Evolutionary conservation across 2,329 filamentous ascomycete species (phyloP), one percentile per base, ranked within the genome.

Genomic region (Paraphaeosphaeria sporulosa): DNA sequence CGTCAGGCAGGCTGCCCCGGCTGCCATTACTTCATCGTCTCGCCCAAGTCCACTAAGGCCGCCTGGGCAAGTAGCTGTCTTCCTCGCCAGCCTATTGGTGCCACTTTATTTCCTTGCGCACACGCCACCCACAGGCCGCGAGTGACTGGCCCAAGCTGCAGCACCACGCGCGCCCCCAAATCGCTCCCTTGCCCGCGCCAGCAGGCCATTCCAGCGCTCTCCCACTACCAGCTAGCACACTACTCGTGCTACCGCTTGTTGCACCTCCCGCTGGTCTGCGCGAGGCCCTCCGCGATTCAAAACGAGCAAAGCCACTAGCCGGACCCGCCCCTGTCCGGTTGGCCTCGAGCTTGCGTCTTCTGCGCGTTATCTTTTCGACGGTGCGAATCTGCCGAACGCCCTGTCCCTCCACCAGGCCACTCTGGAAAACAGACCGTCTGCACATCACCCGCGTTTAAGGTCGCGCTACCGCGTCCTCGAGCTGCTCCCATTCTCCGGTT

Each of bases 381-480:
- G 75, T 72, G 73, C 70, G 70, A 72, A 76, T 74, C 72, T 78
- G 74, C 77, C 77, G 76, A 76, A 75, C 72, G 65, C 64, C 72
- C 69, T 72, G 72, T 77, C 71, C 69, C 68, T 72, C 73, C 70
- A 73, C 65, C 70, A 72, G 68, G 69, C 68, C 71, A 67, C 67
- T 52, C 65, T 76, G 71, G 73, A 73, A 75, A 75, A 52, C 70
- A 75, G 58, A 74, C 76, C 76, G 75, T 76, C 72, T 82, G 80
- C 78, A 81, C 78, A 82, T 82, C 80, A 82, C 78, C 79, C 80
- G 79, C 78, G 69, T 77, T 77, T 78, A 77, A 79, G 76, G 74
- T 77, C 64, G 75, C 81, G 78, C 79, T 80, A 81, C 74, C 70
- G 69, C 69, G 68, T 36, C 48, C 38, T 72, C 69, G 30, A 32